phyloP scores from a whole-genome alignment of 2,329 filamentous ascomycete genomes.

The Xylariales sp. region DNA sequence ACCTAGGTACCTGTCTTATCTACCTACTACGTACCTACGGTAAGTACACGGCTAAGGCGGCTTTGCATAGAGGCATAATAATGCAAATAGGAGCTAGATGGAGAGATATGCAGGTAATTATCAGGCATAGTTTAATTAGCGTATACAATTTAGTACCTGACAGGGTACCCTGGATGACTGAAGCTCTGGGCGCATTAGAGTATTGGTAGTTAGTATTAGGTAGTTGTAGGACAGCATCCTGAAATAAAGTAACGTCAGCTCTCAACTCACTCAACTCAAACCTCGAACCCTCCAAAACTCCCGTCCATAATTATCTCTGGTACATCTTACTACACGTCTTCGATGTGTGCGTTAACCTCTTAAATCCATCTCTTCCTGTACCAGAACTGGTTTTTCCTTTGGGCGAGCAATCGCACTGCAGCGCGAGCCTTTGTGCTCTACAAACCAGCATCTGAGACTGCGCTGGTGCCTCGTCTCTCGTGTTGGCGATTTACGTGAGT shows the following conservation, averaged over 20 bases:
- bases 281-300: slow-evolving; percentile 15
- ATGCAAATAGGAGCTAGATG: neutral
- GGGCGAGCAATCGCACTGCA: slow-evolving; percentile 9
- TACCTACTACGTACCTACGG: neutral
- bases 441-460: slow-evolving; percentile 38
- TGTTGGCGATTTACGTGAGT: slow-evolving; percentile 26
- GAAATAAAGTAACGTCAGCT: slow-evolving; percentile 30
- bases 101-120: no score
- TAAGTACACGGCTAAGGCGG: neutral
- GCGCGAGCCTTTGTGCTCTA: slow-evolving; percentile 45
- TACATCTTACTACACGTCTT: neutral
- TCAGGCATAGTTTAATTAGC: no score
- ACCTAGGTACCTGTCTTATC: neutral
- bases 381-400: neutral
- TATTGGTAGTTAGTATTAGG: neutral
- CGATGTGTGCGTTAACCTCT: slow-evolving; percentile 4
- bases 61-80: neutral
- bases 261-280: neutral
- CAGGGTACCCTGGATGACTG: slow-evolving; percentile 22
- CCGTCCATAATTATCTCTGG: neutral
- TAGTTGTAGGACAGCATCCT: neutral
- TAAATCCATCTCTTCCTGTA: neutral
- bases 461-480: slow-evolving; percentile 30
- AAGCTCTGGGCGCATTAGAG: neutral
- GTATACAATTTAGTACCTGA: neutral